A percentile compares a stretch with the other conserved stretches of the same genome.
Evolutionary conservation across 2,329 filamentous ascomycete genomes (phyloP).

Genomic region (Penicillium sp.): DNA sequence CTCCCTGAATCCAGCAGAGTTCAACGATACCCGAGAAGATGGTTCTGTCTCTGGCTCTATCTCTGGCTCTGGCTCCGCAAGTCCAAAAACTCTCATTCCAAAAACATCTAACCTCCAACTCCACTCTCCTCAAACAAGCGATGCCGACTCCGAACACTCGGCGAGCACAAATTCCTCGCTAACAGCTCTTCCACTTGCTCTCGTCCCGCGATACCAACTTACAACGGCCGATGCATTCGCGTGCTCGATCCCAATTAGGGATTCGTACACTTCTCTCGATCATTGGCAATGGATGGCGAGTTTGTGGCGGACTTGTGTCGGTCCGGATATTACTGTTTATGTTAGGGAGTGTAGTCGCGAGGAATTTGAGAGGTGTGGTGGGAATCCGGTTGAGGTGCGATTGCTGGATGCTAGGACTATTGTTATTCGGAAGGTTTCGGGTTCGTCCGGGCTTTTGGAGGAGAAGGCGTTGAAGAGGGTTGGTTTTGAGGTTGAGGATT

Average conservation of each 20-base stretch:
- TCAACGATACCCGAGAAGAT: slow-evolving; percentile 15
- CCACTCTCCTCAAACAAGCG: slow-evolving; percentile 36
- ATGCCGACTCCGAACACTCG: slow-evolving; percentile 28
- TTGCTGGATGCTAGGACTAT: slow-evolving; percentile 53
- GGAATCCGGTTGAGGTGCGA: slow-evolving; percentile 60
- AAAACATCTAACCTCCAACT: slow-evolving; percentile 34
- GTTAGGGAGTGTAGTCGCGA: slow-evolving; percentile 47
- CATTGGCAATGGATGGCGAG: slow-evolving; percentile 99
- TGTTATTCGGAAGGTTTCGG: slow-evolving; percentile 55
- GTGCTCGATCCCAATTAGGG: slow-evolving; percentile 71
- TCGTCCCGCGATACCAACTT: slow-evolving; percentile 80
- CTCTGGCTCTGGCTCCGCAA: slow-evolving; percentile 21
- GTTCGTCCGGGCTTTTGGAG: slow-evolving; percentile 53
- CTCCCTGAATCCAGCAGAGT: slow-evolving; percentile 14
- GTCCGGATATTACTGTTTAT: slow-evolving; percentile 66
- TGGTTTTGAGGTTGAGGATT: slow-evolving; percentile 87
- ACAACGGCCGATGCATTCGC: slow-evolving; percentile 78
- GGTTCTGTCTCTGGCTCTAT: no score
- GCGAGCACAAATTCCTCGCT: slow-evolving; percentile 12
- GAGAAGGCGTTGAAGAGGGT: slow-evolving; percentile 74
- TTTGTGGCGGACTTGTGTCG: slow-evolving; percentile 84
- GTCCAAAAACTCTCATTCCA: slow-evolving; percentile 38
- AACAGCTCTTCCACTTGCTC: slow-evolving; percentile 66
- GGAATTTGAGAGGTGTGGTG: slow-evolving; percentile 47
- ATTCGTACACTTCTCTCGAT: slow-evolving; percentile 79